These are phyloP conservation scores for Rhodosporidiobolus sp. DNA, from an alignment of 768 basidiomycete genomes.

Conservation along the genomic window DNA sequence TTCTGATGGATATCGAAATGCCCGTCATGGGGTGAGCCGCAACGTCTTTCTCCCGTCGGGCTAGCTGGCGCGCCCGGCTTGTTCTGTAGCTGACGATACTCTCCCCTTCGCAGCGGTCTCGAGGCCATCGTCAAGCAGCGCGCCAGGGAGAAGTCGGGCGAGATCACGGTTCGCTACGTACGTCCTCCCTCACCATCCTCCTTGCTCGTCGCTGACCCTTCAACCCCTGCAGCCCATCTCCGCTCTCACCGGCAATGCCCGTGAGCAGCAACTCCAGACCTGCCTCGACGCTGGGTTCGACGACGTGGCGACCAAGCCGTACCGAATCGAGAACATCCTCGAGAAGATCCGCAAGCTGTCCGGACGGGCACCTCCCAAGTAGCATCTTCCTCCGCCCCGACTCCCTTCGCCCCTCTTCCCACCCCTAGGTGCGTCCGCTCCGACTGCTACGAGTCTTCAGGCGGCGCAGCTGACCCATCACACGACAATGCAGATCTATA, in stretches of 20 bases:
- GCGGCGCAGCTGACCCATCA: too few relatives aligned
- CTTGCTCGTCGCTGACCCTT: not conserved
- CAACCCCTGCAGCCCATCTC: constrained; percentile 9
- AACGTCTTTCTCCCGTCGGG: too few relatives aligned
- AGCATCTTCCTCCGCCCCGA: not conserved
- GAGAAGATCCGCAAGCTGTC: not conserved
- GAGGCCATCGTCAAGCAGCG: not conserved
- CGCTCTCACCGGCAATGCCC: constrained; percentile 31
- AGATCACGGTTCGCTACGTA: constrained; percentile 12
- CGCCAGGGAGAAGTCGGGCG: not conserved
- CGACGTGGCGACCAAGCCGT: constrained; percentile 32
- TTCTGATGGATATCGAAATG: constrained; percentile 34
- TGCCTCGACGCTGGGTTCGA: constrained; percentile 26
- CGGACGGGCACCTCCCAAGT: not conserved
- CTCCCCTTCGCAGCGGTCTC: too few relatives aligned
- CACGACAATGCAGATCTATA: too few relatives aligned
- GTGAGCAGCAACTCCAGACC: constrained; percentile 2
- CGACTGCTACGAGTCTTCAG: too few relatives aligned
- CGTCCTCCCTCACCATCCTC: not conserved
- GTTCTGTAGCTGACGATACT: too few relatives aligned
- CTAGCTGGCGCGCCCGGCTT: too few relatives aligned
- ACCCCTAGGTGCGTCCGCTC: too few relatives aligned
- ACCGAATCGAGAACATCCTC: constrained; percentile 3
- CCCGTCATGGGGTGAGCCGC: too few relatives aligned
- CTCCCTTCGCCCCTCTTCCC: too few relatives aligned